phyloP scores from a whole-genome alignment of 148 eudicot species.

The Fagopyrum esculentum region DNA sequence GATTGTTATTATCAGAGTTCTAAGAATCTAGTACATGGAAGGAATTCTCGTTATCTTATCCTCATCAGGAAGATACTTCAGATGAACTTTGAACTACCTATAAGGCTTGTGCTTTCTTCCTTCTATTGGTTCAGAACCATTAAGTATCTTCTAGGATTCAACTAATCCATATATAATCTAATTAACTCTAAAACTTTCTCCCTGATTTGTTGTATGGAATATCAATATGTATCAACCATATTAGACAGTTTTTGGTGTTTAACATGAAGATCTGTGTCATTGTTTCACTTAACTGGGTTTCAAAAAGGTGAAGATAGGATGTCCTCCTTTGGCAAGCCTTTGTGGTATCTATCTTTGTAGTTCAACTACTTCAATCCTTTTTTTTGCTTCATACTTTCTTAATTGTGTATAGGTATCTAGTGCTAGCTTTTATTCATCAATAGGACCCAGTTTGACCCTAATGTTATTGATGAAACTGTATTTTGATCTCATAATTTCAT shows the following conservation, averaged over 20 bases:
- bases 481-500: neutral
- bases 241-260: neutral
- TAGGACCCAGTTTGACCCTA: neutral
- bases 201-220: neutral
- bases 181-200: neutral
- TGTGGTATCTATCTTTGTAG: neutral
- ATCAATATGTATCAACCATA: neutral
- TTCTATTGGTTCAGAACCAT: neutral
- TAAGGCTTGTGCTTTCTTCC: neutral
- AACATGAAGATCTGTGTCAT: neutral
- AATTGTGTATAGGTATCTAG: neutral
- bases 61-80: neutral
- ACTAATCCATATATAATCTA: neutral
- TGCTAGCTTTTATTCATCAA: neutral
- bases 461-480: no score
- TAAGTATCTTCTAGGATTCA: neutral
- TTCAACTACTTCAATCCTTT: neutral
- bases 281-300: neutral
- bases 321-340: neutral
- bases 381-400: neutral
- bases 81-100: neutral
- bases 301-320: neutral
- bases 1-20: neutral
- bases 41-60: neutral
- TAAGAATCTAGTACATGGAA: neutral